phyloP scores from a whole-genome alignment of 352 stramenopile species.

The Phytophthora macrochlamydospora region DNA sequence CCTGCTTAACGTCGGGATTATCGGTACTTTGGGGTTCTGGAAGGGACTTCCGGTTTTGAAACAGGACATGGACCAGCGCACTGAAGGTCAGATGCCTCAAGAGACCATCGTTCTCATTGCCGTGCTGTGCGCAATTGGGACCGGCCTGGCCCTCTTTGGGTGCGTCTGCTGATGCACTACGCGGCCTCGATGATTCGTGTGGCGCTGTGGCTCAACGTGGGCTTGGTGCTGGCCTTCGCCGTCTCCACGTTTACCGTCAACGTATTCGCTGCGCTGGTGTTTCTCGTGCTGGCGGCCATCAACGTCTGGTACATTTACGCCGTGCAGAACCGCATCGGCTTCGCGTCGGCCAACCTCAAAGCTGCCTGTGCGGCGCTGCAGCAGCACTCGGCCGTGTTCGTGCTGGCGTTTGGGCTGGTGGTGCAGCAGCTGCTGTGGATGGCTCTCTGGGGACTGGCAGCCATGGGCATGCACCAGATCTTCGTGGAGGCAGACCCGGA shows the following conservation, averaged over 20 bases:
- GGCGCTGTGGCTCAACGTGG: slow-evolving; percentile 85
- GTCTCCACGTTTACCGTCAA: slow-evolving; percentile 68
- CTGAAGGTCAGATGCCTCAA: slow-evolving; percentile 25
- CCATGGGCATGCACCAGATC: slow-evolving; percentile 75
- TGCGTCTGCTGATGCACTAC: slow-evolving; percentile 80
- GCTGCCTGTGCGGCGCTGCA: slow-evolving; percentile 64
- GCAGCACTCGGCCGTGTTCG: slow-evolving; percentile 66
- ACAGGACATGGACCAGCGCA: slow-evolving; percentile 39
- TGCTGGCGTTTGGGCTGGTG: slow-evolving; percentile 66
- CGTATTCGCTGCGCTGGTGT: slow-evolving; percentile 59
- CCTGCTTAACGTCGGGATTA: slow-evolving; percentile 57
- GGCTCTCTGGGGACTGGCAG: slow-evolving; percentile 67
- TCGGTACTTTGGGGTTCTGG: slow-evolving; percentile 70
- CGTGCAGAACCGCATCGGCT: slow-evolving; percentile 82
- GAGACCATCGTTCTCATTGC: slow-evolving; percentile 64
- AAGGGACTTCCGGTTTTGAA: slow-evolving; percentile 68
- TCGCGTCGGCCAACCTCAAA: slow-evolving; percentile 84
- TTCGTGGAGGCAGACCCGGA: slow-evolving; percentile 69
- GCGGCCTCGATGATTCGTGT: slow-evolving; percentile 79
- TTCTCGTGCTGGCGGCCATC: slow-evolving; percentile 62
- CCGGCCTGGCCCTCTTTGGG: slow-evolving; percentile 71
- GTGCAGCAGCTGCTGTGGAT: slow-evolving; percentile 82
- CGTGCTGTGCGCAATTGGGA: slow-evolving; percentile 53
- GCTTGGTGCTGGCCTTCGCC: slow-evolving; percentile 67
- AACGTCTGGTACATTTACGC: slow-evolving; percentile 89